Conservation (phyloP, 371 early-diverging fungal genomes). For the Funneliformis caledonium region DNA sequence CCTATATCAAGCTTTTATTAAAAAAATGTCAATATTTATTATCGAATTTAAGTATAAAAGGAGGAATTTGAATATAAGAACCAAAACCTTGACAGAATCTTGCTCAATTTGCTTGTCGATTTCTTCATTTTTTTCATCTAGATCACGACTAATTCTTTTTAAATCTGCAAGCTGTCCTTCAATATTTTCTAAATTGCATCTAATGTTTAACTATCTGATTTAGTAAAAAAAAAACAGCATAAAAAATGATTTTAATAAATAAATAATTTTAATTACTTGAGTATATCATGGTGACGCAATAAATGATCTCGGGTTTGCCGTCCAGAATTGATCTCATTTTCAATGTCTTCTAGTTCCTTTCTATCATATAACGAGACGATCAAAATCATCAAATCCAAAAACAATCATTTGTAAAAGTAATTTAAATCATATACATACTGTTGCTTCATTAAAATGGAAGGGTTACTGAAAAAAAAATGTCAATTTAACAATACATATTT, state of each 20-base stretch:
- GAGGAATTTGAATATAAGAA: not conserved
- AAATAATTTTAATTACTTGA: not conserved
- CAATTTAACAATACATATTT: not conserved
- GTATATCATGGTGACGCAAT: not conserved
- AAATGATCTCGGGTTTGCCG: not conserved
- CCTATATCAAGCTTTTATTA: conserved; percentile 16
- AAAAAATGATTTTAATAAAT: not conserved
- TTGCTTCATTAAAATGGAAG: not conserved
- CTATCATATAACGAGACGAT: not conserved
- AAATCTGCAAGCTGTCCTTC: conserved; percentile 13
- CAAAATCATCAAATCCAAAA: not conserved
- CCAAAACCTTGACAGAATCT: conserved; percentile 34
- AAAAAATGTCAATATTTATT: not conserved
- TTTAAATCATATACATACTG: not conserved
- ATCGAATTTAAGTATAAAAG: not conserved
- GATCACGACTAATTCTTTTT: conserved; percentile 9
- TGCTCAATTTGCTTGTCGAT: conserved; percentile 13
- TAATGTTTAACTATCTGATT: not conserved
- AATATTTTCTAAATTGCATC: conserved; percentile 12
- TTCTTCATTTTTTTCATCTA: conserved; percentile 21
- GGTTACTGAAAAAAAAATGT: not conserved
- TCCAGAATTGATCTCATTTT: conserved; percentile 17
- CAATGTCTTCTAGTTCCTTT: conserved; percentile 9
- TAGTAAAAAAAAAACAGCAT: too few species aligned
- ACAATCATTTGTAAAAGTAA: not conserved